Evolutionary conservation across 805 yeast genomes (phyloP).

Genomic region (Peterozyma toletana): DNA sequence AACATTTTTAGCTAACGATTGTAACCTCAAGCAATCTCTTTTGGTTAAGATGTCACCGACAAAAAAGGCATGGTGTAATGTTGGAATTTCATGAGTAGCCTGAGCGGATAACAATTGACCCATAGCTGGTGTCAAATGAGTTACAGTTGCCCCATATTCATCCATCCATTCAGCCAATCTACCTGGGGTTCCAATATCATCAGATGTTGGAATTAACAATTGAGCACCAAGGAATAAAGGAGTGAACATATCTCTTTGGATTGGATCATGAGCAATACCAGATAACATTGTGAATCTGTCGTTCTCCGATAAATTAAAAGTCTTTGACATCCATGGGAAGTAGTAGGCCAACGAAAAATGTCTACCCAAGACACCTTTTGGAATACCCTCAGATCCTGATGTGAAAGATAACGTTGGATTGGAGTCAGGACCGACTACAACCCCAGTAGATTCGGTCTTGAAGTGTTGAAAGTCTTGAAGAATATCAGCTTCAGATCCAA

Average conservation of each 20-base stretch:
- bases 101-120: slow-evolving; percentile 96
- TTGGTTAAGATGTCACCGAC: slow-evolving; percentile 97
- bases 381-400: slow-evolving; percentile 96
- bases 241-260: slow-evolving; percentile 98
- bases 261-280: slow-evolving; percentile 99
- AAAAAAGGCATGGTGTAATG: slow-evolving; percentile 91
- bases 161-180: slow-evolving; percentile 97
- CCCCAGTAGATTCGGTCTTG: slow-evolving; percentile 66
- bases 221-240: slow-evolving; percentile 95
- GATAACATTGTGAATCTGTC: slow-evolving; percentile 96
- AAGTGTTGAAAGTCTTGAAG: slow-evolving; percentile 37
- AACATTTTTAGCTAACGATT: slow-evolving; percentile 85
- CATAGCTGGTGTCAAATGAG: slow-evolving; percentile 99
- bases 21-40: slow-evolving; percentile 92
- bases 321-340: slow-evolving; percentile 97
- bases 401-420: slow-evolving; percentile 96
- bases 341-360: slow-evolving; percentile 95
- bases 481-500: slow-evolving; percentile 34
- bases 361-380: slow-evolving; percentile 98
- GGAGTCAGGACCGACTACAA: slow-evolving; percentile 93
- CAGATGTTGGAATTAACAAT: slow-evolving; percentile 87
- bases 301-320: slow-evolving; percentile 65
- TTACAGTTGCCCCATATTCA: slow-evolving; percentile 83
- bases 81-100: slow-evolving; percentile 80
- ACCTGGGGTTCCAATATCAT: slow-evolving; percentile 98